Conservation (phyloP, 257 asterid genomes). For the Haberlea rhodopensis region DNA sequence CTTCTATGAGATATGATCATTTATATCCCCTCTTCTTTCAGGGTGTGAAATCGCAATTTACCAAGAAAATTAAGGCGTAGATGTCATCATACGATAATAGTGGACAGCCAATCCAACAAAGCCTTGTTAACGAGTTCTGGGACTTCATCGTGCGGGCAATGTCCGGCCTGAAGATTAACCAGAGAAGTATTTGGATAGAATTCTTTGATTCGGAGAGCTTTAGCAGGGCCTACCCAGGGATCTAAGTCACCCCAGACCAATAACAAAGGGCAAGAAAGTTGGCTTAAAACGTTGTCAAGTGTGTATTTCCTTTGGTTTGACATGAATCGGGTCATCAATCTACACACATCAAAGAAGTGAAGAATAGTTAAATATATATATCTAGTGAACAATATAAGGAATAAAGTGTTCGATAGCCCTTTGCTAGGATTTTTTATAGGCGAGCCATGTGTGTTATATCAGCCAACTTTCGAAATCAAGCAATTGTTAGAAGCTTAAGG, state of each 20-base stretch:
- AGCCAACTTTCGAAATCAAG: not conserved
- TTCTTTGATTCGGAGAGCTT: slow-evolving; percentile 77
- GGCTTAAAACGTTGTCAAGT: slow-evolving; percentile 60
- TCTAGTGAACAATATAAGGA: too few species aligned
- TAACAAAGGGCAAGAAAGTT: slow-evolving; percentile 77
- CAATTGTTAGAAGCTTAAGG: not conserved
- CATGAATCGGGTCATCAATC: slow-evolving; percentile 79
- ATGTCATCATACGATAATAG: slow-evolving; percentile 17
- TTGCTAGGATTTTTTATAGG: too few species aligned
- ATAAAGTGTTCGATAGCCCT: not conserved
- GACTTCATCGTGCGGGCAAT: slow-evolving; percentile 94
- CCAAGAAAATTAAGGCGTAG: slow-evolving; percentile 10
- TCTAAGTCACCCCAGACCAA: slow-evolving; percentile 91
- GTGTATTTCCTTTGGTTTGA: slow-evolving; percentile 81
- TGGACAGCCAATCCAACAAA: slow-evolving; percentile 70
- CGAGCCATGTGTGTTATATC: too few species aligned
- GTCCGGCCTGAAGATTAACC: slow-evolving; percentile 83
- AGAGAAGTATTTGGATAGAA: slow-evolving; percentile 63
- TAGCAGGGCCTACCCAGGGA: slow-evolving; percentile 94
- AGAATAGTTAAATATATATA: not conserved
- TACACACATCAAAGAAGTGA: slow-evolving; percentile 30
- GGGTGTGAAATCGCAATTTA: too few species aligned
- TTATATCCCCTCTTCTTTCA: too few species aligned
- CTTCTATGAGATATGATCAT: too few species aligned
- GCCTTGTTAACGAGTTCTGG: slow-evolving; percentile 88